Evolutionary conservation across 2,329 filamentous ascomycete genomes (phyloP).

Genomic region (Lomentospora prolificans): DNA sequence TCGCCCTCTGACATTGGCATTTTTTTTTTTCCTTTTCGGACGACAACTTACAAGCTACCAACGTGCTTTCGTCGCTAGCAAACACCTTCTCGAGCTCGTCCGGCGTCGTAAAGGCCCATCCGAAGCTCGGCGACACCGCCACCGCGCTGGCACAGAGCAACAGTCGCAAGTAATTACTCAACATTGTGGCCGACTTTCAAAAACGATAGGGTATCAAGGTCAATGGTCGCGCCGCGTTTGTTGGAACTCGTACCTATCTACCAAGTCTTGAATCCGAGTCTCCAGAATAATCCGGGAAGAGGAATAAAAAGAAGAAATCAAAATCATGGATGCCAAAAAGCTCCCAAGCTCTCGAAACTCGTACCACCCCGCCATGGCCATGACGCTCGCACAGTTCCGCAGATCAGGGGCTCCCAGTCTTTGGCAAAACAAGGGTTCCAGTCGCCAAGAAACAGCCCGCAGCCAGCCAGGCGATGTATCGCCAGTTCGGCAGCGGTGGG

Average conservation of each 20-base stretch:
- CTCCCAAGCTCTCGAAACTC: background rate
- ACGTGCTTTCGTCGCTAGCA: background rate
- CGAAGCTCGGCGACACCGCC: background rate
- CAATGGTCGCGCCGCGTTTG: no score
- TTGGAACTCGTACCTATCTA: no score
- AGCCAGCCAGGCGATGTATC: no score
- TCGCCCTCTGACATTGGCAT: no score
- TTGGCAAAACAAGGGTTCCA: background rate
- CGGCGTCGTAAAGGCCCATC: slow-evolving; percentile 4
- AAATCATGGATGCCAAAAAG: background rate
- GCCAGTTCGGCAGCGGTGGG: background rate
- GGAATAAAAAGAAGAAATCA: background rate
- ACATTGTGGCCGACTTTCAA: background rate
- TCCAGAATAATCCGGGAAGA: no score
- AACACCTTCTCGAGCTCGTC: background rate
- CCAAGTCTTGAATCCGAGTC: no score
- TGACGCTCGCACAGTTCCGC: background rate
- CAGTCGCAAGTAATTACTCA: background rate
- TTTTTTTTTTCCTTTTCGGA: no score
- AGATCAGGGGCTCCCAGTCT: background rate
- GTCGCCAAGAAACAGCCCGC: background rate
- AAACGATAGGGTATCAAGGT: background rate
- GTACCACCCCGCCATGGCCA: no score
- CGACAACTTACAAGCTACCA: slow-evolving; percentile 10
- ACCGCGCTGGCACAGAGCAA: background rate